These are phyloP conservation scores for Dictyostelium citrinum DNA, from an alignment of 78 protist genomes.

Conservation along the genomic window DNA sequence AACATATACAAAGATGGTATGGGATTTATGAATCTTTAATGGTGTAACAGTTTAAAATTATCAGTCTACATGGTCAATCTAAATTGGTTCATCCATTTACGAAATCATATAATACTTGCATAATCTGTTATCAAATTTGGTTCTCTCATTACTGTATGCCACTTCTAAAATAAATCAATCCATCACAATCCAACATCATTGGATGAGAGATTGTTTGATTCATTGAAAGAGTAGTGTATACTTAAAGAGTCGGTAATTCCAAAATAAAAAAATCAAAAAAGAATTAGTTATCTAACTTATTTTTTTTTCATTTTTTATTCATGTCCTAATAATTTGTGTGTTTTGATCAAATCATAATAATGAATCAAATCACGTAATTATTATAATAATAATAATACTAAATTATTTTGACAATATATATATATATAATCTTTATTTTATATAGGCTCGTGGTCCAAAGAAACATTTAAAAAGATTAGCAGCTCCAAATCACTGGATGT, in stretches of 20 bases:
- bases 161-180: too few relatives aligned
- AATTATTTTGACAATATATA: background rate
- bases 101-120: background rate
- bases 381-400: background rate
- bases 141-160: background rate
- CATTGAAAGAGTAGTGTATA: background rate
- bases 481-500: constrained; percentile 99
- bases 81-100: background rate
- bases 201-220: background rate
- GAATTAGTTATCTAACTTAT: background rate
- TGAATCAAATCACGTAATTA: background rate
- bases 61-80: background rate
- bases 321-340: constrained; percentile 12
- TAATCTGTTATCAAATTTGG: constrained; percentile 3
- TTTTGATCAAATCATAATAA: background rate
- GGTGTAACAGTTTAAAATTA: background rate
- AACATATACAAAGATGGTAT: background rate
- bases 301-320: background rate
- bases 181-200: background rate
- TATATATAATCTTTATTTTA: background rate
- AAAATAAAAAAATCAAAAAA: background rate
- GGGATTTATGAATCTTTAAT: background rate
- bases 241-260: background rate
- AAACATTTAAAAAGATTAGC: constrained; percentile 98
- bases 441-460: constrained; percentile 95